Percentiles rank a stretch among this genome's conserved stretches.
Conservation (phyloP, 176 grass and related monocot genomes). For the Alloteropsis semialata region DNA sequence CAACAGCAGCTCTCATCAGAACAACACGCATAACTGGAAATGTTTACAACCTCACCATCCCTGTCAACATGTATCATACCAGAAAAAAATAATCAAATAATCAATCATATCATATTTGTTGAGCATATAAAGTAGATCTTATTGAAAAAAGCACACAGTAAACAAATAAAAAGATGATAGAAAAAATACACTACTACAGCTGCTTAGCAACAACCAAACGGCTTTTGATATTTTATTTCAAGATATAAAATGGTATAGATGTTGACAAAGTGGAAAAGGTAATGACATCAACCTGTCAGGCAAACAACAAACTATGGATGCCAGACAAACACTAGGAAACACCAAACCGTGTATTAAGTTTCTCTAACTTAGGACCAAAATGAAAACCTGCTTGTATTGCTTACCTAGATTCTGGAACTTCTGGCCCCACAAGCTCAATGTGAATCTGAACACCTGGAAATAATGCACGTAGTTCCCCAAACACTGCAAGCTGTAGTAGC, state of each 20-base stretch:
- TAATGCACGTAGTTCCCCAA: slow-evolving; percentile 76
- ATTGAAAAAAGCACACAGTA: background rate
- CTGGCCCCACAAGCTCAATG: slow-evolving; percentile 82
- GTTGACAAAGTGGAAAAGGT: background rate
- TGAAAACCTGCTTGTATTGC: slow-evolving; percentile 7
- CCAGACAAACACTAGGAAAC: background rate
- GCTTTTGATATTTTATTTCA: background rate
- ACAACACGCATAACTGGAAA: slow-evolving; percentile 63
- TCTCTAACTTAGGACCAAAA: background rate
- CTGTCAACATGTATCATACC: slow-evolving; percentile 23
- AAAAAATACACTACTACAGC: background rate
- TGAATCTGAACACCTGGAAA: slow-evolving; percentile 66
- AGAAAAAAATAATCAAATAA: slow-evolving; percentile 18
- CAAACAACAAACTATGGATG: background rate
- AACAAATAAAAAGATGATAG: background rate
- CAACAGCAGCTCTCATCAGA: slow-evolving; percentile 64
- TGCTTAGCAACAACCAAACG: background rate
- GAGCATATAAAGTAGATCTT: background rate
- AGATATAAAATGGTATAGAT: background rate
- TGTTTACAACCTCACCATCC: slow-evolving; percentile 60
- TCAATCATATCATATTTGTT: background rate
- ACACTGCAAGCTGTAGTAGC: slow-evolving; percentile 59
- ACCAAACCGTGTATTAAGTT: background rate
- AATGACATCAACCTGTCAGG: background rate
- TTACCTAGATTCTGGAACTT: slow-evolving; percentile 79